Evolutionary conservation across 768 basidiomycete genomes (phyloP), one percentile per base, ranked within the genome.

Genomic region (Clathrus columnatus): DNA sequence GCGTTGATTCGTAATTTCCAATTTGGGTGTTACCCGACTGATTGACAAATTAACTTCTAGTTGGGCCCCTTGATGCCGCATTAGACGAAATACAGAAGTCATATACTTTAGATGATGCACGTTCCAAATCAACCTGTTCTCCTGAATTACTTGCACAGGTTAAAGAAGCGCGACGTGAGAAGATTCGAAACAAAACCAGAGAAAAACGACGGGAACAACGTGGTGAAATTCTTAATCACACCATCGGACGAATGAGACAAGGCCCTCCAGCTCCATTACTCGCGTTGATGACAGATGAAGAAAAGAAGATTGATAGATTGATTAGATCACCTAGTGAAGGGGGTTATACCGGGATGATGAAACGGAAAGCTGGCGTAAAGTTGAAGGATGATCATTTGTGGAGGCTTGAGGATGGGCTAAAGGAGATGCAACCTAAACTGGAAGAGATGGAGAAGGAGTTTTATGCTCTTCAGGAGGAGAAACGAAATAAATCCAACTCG

Each of bases 281-380:
- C 2, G 67, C 65, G 20, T 69, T 63, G 56, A 81, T 88, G 81
- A 71, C 77, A 0, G 69, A 72, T 1, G 62, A 73, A 59, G 67
- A 76, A 56, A 73, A 72, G 56, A 67, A 64, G 50, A 64, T 72
- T 65, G 85, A 88, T 59, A 69, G 67, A 58, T 67, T 84, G 4
- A 72, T 74, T 50, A 64, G 73, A 29, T 74, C 72, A 36, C 72
- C 79, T 1, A 76, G 83, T 52, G 81, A 84, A 65, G 85, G 78
- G 0, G 89, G 89, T 14, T 90, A 87, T 65, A 76, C 82, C 1
- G 87, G 78, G n/a, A 62, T 68, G 63, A 72, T 83, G 49, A 91
- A 90, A 71, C 69, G 69, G 56, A 68, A 63, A 56, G 64, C 79
- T 57, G 82, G 85, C 2, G 75, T 73, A 51, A 80, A 73, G 64